Evolutionary conservation across 352 stramenopile species (phyloP), one percentile per base, ranked within the genome.

Genomic region (Globisporangium splendens): DNA sequence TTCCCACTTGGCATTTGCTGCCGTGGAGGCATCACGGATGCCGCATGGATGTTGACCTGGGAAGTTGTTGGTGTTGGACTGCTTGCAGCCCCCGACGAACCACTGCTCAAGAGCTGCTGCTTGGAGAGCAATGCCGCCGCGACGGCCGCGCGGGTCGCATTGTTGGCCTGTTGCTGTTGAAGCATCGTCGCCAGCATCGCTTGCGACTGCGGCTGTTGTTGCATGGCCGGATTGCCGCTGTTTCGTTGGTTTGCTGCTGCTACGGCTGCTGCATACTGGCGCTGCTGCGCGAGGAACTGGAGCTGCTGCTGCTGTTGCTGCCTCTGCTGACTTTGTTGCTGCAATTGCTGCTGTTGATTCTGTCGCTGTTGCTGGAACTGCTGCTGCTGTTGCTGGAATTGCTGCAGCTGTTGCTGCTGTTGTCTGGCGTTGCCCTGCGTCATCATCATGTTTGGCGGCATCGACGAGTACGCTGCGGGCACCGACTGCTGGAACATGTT

Each of bases 401-500:
- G 28, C 28, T 35, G 28, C 7, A 35, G 7, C 28, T 35, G 24
- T 31, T 31, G 28, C 28, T 35, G 28, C 28, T 35, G 28, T 35
- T 35, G 28, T 1, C 28, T 35, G 3, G 28, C 28, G 5, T 35
- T 60, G 41, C 20, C 12, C 67, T 10, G 20, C 48, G 59, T 53
- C 18, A 61, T 50, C 62, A 80, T 68, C 24, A 69, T 62, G 42
- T 63, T 51, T 20, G 75, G 73, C 20, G 58, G 46, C 11, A 48
- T 54, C 17, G 55, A 41, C 39, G 69, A 20, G 46, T 71, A 67
- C 42, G 53, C 58, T 17, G 68, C 54, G 22, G 58, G 66, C 39
- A 79, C 61, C 51, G 73, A 52, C 53, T 83, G 66, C n/a, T 72
- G 22, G 38, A 73, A 73, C 60, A 63, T 48, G n/a, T 62, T 59